Conservation (phyloP, 768 basidiomycete genomes). For the Boletellus sp. region DNA sequence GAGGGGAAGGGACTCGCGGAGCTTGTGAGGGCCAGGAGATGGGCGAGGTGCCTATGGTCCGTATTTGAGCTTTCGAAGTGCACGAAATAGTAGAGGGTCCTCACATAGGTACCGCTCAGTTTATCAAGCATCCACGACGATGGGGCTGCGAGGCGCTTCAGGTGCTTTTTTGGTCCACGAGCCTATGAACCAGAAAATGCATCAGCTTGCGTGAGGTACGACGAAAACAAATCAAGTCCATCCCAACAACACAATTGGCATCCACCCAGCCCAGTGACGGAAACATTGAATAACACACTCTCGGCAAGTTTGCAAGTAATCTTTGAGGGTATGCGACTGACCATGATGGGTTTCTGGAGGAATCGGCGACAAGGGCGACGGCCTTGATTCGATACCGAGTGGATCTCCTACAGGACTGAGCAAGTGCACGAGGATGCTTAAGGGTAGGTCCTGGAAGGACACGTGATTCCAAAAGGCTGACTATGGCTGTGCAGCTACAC, state of each 20-base stretch:
- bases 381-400: constrained; percentile 21
- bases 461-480: constrained; percentile 18
- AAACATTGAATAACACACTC: background rate
- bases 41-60: constrained; percentile 83
- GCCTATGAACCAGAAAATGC: constrained; percentile 48
- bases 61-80: constrained; percentile 6
- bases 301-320: background rate
- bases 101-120: constrained; percentile 89
- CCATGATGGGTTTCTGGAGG: constrained; percentile 33
- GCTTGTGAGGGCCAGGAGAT: constrained; percentile 98
- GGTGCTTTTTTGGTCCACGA: constrained; percentile 98
- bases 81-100: constrained; percentile 24
- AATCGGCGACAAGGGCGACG: constrained; percentile 14
- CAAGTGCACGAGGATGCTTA: constrained; percentile 6
- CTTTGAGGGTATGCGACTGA: constrained; percentile 20
- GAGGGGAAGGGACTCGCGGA: constrained; percentile 96
- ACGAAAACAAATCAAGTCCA: constrained; percentile 11
- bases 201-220: constrained; percentile 13
- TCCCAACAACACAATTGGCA: constrained; percentile 17
- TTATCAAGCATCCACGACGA: constrained; percentile 99
- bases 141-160: constrained; percentile 96
- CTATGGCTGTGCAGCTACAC: background rate
- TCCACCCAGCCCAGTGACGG: constrained; percentile 24
- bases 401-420: background rate
- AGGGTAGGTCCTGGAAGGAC: constrained; percentile 21